phyloP scores from a whole-genome alignment of 768 basidiomycete species.

The Amanita jacksonii region DNA sequence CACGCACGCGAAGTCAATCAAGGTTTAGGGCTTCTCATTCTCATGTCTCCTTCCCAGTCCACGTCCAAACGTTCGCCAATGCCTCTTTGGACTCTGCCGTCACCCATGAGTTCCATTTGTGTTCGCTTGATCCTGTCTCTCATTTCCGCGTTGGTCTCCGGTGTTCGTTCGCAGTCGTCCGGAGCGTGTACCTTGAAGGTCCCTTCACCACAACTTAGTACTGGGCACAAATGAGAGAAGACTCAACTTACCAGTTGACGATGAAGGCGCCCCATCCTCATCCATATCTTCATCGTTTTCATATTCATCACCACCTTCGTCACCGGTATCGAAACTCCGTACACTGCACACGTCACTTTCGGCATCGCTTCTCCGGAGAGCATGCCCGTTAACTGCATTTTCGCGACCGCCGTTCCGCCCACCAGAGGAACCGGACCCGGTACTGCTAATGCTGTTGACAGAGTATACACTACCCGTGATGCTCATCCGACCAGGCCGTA shows the following conservation, averaged over 20 bases:
- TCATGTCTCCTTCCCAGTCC: slow-evolving; percentile 11
- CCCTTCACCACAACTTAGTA: not conserved
- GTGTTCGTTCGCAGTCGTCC: slow-evolving; percentile 16
- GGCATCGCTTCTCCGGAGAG: slow-evolving; percentile 12
- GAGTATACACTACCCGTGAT: slow-evolving; percentile 20
- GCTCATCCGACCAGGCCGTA: slow-evolving; percentile 32
- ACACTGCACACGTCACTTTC: slow-evolving; percentile 10
- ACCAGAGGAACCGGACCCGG: slow-evolving; percentile 17
- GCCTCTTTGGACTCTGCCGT: not conserved
- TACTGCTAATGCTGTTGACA: slow-evolving; percentile 15
- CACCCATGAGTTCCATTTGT: not conserved
- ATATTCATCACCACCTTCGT: slow-evolving; percentile 13
- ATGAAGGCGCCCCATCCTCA: slow-evolving; percentile 10
- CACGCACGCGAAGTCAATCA: not conserved
- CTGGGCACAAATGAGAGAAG: not conserved
- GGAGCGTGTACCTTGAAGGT: not conserved
- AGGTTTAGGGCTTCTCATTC: slow-evolving; percentile 16
- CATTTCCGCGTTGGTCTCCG: slow-evolving; percentile 12
- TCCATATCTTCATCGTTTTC: slow-evolving; percentile 18
- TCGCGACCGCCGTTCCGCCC: slow-evolving; percentile 5
- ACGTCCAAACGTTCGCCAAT: not conserved
- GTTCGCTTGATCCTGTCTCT: not conserved
- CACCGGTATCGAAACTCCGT: slow-evolving; percentile 9
- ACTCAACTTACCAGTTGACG: slow-evolving; percentile 9
- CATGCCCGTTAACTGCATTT: slow-evolving; percentile 11